Conservation (phyloP, 163 green algal genomes). For the Coccomyxa subellipsoidea region DNA sequence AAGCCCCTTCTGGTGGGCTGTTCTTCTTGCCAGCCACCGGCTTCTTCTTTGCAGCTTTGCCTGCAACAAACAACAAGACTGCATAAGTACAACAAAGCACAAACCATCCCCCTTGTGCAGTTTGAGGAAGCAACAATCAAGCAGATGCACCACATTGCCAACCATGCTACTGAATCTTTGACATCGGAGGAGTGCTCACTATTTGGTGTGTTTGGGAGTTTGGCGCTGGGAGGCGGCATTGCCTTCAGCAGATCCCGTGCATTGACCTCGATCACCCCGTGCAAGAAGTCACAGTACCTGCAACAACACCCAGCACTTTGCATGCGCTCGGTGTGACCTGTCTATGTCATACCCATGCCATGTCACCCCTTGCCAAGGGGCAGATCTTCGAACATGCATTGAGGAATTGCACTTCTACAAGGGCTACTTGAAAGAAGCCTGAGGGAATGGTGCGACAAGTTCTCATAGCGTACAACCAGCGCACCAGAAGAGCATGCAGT, state of each 20-base stretch:
- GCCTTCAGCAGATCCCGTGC: not conserved
- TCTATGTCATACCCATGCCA: too few species aligned
- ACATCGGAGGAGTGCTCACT: not conserved
- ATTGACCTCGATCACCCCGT: not conserved
- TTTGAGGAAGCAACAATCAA: too few species aligned
- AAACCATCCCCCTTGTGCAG: too few species aligned
- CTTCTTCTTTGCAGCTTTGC: not conserved
- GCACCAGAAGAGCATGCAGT: constrained; percentile 66
- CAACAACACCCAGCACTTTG: not conserved
- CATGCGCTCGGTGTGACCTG: not conserved
- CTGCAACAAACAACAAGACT: not conserved
- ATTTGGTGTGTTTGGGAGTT: not conserved
- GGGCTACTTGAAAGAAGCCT: too few species aligned
- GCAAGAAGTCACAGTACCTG: constrained; percentile 19
- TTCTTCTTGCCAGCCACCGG: not conserved
- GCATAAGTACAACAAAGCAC: not conserved
- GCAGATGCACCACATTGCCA: too few species aligned
- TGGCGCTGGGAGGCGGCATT: not conserved
- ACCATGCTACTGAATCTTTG: too few species aligned
- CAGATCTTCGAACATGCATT: not conserved
- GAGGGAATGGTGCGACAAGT: too few species aligned
- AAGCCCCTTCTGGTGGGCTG: not conserved
- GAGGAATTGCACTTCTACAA: not conserved
- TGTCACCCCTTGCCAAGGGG: too few species aligned
- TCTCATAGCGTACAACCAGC: too few species aligned